Evolutionary conservation across 2,329 filamentous ascomycete species (phyloP), one percentile per base, ranked within the genome.

Genomic region (Aspergillus persii): DNA sequence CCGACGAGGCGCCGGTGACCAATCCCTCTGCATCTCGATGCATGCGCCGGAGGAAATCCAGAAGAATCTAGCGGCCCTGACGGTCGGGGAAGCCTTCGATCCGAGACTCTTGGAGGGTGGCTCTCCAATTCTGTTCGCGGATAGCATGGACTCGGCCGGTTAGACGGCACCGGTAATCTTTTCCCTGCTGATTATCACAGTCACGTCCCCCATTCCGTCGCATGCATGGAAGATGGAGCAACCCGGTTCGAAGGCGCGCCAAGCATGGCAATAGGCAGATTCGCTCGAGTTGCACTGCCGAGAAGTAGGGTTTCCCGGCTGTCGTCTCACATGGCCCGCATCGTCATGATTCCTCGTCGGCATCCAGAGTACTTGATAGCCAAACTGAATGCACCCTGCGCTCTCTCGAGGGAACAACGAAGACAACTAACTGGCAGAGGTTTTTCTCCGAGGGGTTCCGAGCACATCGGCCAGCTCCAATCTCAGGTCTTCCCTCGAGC

Each of bases 11-110:
- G 50, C 39, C 27, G 53, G 15, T 33, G 53, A 29, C 53, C 26
- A 46, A n/a, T 9, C 36, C 29, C 48, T 57, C 30, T n/a, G 30
- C 39, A 52, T 41, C 15, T n/a, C 12, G 36, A 41, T 54, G 57
- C 52, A 59, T 57, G 59, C 55, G 58, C 58, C 60, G 61, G 56
- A 58, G 31, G 52, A 36, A 53, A 61, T 64, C 62, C 62, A 64
- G 62, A 64, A 64, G 51, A 60, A 61, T 64, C 61, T 64, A 64
- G 62, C 58, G 61, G 62, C 61, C 54, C 61, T 61, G 50, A 56
- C 15, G 44, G 55, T 11, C 47, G 46, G 46, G 18, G n/a, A 18
- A 48, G 26, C 18, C 18, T 56, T 57, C 41, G 51, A 57, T 50
- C 47, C 48, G 48, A 54, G 59, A 33, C 58, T 54, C 58, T 23